Evolutionary conservation across 768 basidiomycete species (phyloP).

Genomic region (Pleurotus tuber-regium): DNA sequence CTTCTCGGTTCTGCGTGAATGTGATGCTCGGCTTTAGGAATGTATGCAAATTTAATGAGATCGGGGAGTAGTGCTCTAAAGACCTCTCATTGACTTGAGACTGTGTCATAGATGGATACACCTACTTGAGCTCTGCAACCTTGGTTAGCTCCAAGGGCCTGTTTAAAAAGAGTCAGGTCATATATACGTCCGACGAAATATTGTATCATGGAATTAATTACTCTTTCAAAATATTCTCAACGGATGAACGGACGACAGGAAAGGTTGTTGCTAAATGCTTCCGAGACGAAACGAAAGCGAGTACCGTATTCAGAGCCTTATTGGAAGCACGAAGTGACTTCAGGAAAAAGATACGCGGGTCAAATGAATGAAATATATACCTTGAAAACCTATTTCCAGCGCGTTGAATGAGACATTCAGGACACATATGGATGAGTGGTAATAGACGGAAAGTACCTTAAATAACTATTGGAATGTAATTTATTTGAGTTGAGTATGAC

Average conservation of each 20-base stretch:
- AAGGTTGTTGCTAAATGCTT: constrained; percentile 83
- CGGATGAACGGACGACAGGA: constrained; percentile 69
- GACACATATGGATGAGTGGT: neutral
- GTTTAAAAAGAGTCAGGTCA: constrained; percentile 10
- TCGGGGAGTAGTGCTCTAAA: constrained; percentile 77
- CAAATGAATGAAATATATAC: constrained; percentile 24
- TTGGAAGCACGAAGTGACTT: neutral
- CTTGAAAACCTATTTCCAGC: constrained; percentile 27
- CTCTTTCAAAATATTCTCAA: constrained; percentile 78
- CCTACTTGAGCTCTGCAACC: constrained; percentile 83
- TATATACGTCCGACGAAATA: neutral
- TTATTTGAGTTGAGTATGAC: constrained; percentile 1
- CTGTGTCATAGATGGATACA: constrained; percentile 8
- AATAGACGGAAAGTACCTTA: constrained; percentile 43
- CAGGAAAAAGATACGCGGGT: neutral
- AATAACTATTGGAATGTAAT: constrained; percentile 46
- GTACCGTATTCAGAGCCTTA: constrained; percentile 85
- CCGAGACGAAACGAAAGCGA: constrained; percentile 82
- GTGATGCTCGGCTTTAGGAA: constrained; percentile 58
- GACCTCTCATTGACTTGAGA: neutral
- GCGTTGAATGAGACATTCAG: neutral
- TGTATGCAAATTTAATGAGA: constrained; percentile 80
- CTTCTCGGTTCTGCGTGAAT: constrained; percentile 42
- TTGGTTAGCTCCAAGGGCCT: constrained; percentile 78
- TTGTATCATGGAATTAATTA: constrained; percentile 30